Percentiles rank a stretch among this genome's conserved stretches.
Conservation (phyloP, 352 stramenopile genomes). For the Phytophthora cryptogea region DNA sequence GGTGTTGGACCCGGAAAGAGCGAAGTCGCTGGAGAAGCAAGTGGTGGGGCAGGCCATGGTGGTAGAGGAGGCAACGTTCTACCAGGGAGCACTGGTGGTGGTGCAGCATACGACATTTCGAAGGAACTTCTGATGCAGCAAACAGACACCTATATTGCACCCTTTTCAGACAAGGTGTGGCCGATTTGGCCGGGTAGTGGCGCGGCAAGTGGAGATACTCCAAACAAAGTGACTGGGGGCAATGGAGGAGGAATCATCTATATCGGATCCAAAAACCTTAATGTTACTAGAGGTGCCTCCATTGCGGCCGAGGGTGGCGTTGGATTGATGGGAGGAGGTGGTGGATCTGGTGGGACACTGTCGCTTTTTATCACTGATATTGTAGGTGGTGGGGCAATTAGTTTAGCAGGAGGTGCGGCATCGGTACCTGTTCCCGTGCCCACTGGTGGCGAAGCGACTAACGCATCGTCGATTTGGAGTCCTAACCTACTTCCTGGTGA, state of each 20-base stretch:
- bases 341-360: conserved; percentile 72
- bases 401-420: conserved; percentile 57
- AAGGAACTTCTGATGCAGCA: conserved; percentile 24
- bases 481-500: conserved; percentile 11
- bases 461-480: conserved; percentile 42
- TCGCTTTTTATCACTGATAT: conserved; percentile 65
- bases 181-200: conserved; percentile 73
- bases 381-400: conserved; percentile 57
- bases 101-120: conserved; percentile 46
- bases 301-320: conserved; percentile 58
- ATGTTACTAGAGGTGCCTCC: conserved; percentile 42
- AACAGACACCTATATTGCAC: conserved; percentile 9
- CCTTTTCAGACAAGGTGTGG: conserved; percentile 38
- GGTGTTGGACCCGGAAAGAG: conserved; percentile 62
- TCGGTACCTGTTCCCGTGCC: conserved; percentile 14
- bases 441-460: conserved; percentile 10
- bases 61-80: conserved; percentile 64
- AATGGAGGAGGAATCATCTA: conserved; percentile 78
- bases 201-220: conserved; percentile 52
- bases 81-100: conserved; percentile 54
- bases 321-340: conserved; percentile 67
- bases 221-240: conserved; percentile 59
- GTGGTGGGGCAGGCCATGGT: conserved; percentile 71
- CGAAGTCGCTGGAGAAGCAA: conserved; percentile 50
- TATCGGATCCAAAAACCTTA: conserved; percentile 55